Conservation (phyloP, 2,329 filamentous ascomycete genomes). For the Scorias spongiosa region DNA sequence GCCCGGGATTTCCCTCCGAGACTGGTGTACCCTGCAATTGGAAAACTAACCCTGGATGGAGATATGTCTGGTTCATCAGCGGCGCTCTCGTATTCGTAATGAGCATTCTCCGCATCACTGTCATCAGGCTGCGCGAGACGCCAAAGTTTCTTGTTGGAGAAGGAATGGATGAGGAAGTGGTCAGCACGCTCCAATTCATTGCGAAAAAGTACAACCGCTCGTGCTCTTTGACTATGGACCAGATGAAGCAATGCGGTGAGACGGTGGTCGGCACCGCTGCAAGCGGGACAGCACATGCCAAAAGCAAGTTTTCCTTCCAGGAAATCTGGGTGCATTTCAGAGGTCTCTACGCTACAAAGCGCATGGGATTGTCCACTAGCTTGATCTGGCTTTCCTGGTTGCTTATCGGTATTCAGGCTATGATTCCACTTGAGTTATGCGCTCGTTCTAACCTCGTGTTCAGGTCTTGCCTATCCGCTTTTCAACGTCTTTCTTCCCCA, state of each 20-base stretch:
- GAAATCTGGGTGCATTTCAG: constrained; percentile 40
- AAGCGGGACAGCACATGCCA: constrained; percentile 13
- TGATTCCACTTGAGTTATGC: too few species aligned
- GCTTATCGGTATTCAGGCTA: background rate
- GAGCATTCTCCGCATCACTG: constrained; percentile 36
- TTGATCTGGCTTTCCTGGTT: constrained; percentile 56
- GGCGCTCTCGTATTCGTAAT: constrained; percentile 40
- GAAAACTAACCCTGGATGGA: constrained; percentile 41
- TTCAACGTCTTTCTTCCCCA: constrained; percentile 59
- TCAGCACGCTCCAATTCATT: constrained; percentile 34
- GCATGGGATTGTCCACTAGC: constrained; percentile 44
- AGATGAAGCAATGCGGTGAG: constrained; percentile 32
- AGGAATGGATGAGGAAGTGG: constrained; percentile 36
- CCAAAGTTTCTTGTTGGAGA: constrained; percentile 42
- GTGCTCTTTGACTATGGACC: constrained; percentile 36
- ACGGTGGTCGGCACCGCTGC: constrained; percentile 8
- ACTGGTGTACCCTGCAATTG: constrained; percentile 32
- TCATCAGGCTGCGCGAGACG: constrained; percentile 40
- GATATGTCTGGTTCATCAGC: constrained; percentile 40
- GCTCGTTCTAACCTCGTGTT: too few species aligned
- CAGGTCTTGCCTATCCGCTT: constrained; percentile 54
- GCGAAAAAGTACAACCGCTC: constrained; percentile 38
- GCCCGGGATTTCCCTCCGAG: constrained; percentile 21
- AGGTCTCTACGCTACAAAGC: constrained; percentile 48
- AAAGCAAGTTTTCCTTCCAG: constrained; percentile 22